Evolutionary conservation across 805 yeast genomes (phyloP), one percentile per base, ranked within the genome.

Genomic region (Komagataella phaffii): DNA sequence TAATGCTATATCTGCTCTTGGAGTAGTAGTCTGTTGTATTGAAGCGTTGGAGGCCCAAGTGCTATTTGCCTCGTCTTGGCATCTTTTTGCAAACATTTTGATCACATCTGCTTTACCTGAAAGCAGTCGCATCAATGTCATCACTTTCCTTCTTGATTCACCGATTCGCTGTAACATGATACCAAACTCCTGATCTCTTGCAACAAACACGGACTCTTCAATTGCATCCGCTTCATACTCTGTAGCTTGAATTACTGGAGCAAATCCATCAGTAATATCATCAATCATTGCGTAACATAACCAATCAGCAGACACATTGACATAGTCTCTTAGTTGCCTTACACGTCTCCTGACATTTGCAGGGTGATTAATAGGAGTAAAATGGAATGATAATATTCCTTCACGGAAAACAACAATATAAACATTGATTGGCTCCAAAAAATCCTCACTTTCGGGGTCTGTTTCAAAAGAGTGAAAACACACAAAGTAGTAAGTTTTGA

Each of bases 81-180:
- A 89, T 60, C 98, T 76, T 65, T 91, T 91, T 44, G 96, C 93
- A 71, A 91, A 88, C 95, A 89, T 90, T 59, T 86, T 85, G 61
- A 91, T 87, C 51, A 91, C 98, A 65, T 91, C 98, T 0, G 97
- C 97, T 64, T 91, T 91, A 56, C 96, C 96, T 45, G 91, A 81
- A 50, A 91, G 73, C 56, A 91, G 71, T 60, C 98, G 77, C 86
- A 90, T 82, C 61, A 91, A 68, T 1, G 95, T 84, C 97, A 91
- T 91, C 40, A 90, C 95, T 62, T 85, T 86, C 56, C 91, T 77
- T 66, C 98, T 79, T 8, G 95, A 80, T 63, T 88, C 90, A 53
- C 96, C 96, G 58, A 91, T 88, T 56, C 84, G 76, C 57, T 80
- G 76, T 58, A 91, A 70, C 90, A 91, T 87, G 21, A 70, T 69